Evolutionary conservation across 1,284 basidiomycete genomes (phyloP).

Genomic region (Anthracocystis walkeri): DNA sequence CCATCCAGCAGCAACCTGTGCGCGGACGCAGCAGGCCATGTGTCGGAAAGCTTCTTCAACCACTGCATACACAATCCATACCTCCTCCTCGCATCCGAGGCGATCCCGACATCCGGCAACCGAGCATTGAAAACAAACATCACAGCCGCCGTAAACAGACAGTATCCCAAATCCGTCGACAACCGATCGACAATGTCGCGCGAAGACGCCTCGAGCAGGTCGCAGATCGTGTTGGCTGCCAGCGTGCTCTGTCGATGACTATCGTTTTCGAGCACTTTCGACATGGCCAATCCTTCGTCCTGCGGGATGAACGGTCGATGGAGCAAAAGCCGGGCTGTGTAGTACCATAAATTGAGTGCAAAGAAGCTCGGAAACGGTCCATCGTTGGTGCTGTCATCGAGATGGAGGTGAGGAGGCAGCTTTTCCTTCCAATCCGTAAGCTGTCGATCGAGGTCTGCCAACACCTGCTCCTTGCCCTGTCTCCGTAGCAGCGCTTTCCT

Average conservation of each 20-base stretch:
- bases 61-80: conserved; percentile 60
- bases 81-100: conserved; percentile 45
- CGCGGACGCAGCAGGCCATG: conserved; percentile 63
- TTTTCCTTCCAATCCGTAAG: conserved; percentile 54
- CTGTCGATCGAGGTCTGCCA: conserved; percentile 56
- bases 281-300: conserved; percentile 50
- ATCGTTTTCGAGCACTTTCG: conserved; percentile 52
- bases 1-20: conserved; percentile 62
- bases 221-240: conserved; percentile 60
- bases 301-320: conserved; percentile 65
- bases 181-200: conserved; percentile 58
- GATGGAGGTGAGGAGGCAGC: conserved; percentile 50
- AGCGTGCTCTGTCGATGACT: conserved; percentile 51
- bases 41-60: conserved; percentile 55
- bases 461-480: conserved; percentile 49
- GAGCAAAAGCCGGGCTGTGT: conserved; percentile 55
- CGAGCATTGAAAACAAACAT: conserved; percentile 65
- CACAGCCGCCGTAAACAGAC: conserved; percentile 62
- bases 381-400: conserved; percentile 40
- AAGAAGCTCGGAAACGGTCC: conserved; percentile 57
- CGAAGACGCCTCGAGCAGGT: conserved; percentile 49
- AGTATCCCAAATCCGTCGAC: conserved; percentile 60
- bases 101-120: conserved; percentile 40
- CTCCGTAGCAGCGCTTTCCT: conserved; percentile 57
- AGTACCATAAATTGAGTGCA: conserved; percentile 60